Evolutionary conservation across 2,329 filamentous ascomycete genomes (phyloP).

Genomic region (Venturia asperata): DNA sequence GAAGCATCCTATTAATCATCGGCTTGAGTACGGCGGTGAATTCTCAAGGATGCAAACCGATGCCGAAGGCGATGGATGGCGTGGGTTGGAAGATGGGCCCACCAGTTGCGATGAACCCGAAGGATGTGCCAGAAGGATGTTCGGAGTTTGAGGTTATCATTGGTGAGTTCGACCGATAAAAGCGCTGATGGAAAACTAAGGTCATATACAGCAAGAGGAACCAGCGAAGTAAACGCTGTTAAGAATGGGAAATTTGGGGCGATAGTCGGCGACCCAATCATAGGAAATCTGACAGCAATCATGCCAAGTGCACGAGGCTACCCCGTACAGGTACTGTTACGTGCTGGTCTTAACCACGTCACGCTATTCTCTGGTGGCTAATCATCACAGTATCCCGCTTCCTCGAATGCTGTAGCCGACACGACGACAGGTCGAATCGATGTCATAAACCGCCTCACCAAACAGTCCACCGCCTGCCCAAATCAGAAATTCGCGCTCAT

Average conservation of each 20-base stretch:
- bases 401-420: conserved; percentile 8
- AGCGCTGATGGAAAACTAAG: neutral
- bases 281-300: conserved; percentile 15
- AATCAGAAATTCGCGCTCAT: conserved; percentile 19
- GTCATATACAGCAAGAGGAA: conserved; percentile 12
- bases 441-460: conserved; percentile 18
- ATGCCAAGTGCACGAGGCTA: conserved; percentile 17
- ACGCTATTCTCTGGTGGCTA: neutral
- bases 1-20: neutral
- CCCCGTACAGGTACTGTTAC: conserved; percentile 17
- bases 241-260: conserved; percentile 16
- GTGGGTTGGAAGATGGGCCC: conserved; percentile 16
- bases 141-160: conserved; percentile 18
- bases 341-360: too few species aligned
- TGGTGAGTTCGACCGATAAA: conserved; percentile 7
- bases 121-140: conserved; percentile 17
- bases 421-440: conserved; percentile 14
- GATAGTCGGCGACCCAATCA: conserved; percentile 18
- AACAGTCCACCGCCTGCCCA: conserved; percentile 15
- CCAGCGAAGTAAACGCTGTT: conserved; percentile 14
- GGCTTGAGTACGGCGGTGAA: neutral
- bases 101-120: conserved; percentile 13
- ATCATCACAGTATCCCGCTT: conserved; percentile 17
- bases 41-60: conserved; percentile 15
- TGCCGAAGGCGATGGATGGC: conserved; percentile 14